Conservation (phyloP, 768 basidiomycete species). For the Tephrocybe sp. region DNA sequence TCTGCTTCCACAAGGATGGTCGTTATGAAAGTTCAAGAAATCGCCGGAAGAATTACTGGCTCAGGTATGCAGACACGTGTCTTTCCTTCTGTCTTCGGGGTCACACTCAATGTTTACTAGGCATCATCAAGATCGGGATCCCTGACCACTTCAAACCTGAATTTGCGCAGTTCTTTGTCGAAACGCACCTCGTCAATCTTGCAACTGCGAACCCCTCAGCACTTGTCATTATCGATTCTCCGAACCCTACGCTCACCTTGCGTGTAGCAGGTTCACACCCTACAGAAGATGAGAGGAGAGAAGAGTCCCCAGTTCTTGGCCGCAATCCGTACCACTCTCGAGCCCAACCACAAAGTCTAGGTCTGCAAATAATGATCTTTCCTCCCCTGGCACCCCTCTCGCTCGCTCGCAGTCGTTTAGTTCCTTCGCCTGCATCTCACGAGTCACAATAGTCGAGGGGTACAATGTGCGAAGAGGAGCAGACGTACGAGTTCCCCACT, state of each 20-base stretch:
- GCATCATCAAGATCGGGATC: background rate
- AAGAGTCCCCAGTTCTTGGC: slow-evolving; percentile 2
- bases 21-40: no score
- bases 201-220: background rate
- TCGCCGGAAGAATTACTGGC: no score
- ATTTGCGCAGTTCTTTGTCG: background rate
- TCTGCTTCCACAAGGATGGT: background rate
- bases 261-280: background rate
- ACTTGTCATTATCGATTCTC: background rate
- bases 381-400: no score
- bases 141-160: background rate
- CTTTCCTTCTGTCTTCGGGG: no score
- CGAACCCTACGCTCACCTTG: background rate
- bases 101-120: no score
- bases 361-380: no score
- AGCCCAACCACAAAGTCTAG: no score
- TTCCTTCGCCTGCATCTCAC: no score
- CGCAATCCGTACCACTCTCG: background rate
- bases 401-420: no score
- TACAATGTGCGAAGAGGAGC: background rate
- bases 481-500: slow-evolving; percentile 9
- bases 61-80: no score
- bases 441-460: background rate
- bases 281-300: background rate
- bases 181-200: background rate